Evolutionary conservation across 768 basidiomycete species (phyloP), one percentile per base, ranked within the genome.

Genomic region (Boletus sp.): DNA sequence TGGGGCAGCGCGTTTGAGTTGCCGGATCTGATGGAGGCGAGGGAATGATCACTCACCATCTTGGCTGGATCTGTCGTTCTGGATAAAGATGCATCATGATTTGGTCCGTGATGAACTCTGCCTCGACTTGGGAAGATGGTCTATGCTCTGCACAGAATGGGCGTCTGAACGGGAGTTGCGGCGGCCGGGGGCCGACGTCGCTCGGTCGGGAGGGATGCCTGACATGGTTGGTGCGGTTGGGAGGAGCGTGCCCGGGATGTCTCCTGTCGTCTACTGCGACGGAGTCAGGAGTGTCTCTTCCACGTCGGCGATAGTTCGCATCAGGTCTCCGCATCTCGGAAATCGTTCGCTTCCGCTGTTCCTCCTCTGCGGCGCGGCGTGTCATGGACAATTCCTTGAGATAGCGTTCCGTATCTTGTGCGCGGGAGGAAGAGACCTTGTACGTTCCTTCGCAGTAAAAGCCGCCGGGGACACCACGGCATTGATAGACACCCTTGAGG

Each of bases 371-470:
- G 1, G 57, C 19, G 44, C 61, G 60, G 8, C 67, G 58, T 43
- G 61, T 54, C 55, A 61, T 54, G 46, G 63, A 30, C 29, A 64
- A 8, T 47, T 70, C 66, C 39, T 63, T 68, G 34, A 72, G 48
- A 50, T 70, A 72, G 21, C 58, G 66, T 39, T 65, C 70, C 27
- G 69, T 67, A 35, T 72, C 69, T 25, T 70, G 70, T 1, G 70
- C 70, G 19, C 65, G 70, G 27, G 70, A 62, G 37, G 68, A 72
- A 2, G 69, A 59, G 38, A 70, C 42, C 46, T 70, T 70, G 58
- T 72, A 70, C 9, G 70, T 70, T 17, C 69, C 69, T 46, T 70
- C 69, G 45, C 69, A 70, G 60, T 57, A 70, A 59, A 70, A 70
- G 30, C 69, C 69, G n/a, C 69, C 69, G 0, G 69, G 69, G 10